Conservation (phyloP, 805 yeast species). For the Hanseniaspora clermontiae region DNA sequence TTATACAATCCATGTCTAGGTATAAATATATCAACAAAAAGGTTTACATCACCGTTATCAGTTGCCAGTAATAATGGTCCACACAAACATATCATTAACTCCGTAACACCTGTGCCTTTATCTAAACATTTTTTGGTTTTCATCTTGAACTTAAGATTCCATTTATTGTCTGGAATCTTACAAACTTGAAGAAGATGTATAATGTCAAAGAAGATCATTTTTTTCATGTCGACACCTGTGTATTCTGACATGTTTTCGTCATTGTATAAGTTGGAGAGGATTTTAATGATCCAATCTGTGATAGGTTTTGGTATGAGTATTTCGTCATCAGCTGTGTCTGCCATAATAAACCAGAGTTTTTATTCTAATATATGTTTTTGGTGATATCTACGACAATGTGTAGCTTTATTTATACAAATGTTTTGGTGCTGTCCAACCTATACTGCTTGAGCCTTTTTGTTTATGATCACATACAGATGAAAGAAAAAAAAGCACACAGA, state of each 20-base stretch:
- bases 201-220: slow-evolving; percentile 47
- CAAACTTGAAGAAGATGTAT: slow-evolving; percentile 34
- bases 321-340: background rate
- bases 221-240: slow-evolving; percentile 1
- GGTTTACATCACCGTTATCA: slow-evolving; percentile 23
- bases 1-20: slow-evolving; percentile 43
- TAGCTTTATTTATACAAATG: too few relatives aligned
- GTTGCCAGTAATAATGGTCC: slow-evolving; percentile 30
- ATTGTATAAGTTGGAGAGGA: slow-evolving; percentile 36
- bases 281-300: slow-evolving; percentile 47
- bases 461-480: too few relatives aligned
- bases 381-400: too few relatives aligned
- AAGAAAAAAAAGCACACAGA: too few relatives aligned
- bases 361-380: background rate
- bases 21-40: slow-evolving; percentile 2
- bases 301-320: slow-evolving; percentile 30
- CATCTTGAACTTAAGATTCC: slow-evolving; percentile 45
- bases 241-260: background rate
- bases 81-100: slow-evolving; percentile 48
- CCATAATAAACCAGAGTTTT: background rate
- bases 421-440: too few relatives aligned
- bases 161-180: slow-evolving; percentile 11
- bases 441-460: too few relatives aligned
- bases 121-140: slow-evolving; percentile 53
- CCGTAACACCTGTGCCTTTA: slow-evolving; percentile 41